Conservation (phyloP, 441 rosid species). For the Melastoma candidum region DNA sequence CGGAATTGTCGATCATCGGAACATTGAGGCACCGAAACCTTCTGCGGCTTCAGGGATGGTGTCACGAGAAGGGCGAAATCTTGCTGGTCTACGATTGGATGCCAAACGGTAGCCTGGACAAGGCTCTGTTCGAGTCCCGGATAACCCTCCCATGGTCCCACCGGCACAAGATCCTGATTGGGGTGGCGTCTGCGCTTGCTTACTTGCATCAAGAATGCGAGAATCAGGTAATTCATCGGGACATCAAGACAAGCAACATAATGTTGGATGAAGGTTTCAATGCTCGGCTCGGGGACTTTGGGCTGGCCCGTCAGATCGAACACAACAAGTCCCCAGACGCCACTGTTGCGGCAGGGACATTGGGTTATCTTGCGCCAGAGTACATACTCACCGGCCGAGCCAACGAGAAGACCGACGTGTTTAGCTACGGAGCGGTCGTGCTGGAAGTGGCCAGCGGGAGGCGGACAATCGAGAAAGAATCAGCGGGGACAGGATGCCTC, state of each 20-base stretch:
- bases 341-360: constrained; percentile 91
- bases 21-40: constrained; percentile 83
- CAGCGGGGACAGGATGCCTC: constrained; percentile 21
- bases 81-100: constrained; percentile 73
- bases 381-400: constrained; percentile 84
- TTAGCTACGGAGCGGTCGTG: constrained; percentile 90
- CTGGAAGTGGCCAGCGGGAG: constrained; percentile 80
- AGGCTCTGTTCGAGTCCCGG: constrained; percentile 73
- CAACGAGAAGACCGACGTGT: constrained; percentile 78
- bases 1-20: constrained; percentile 78
- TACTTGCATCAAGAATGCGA: constrained; percentile 96
- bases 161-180: constrained; percentile 56
- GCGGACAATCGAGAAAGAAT: constrained; percentile 74
- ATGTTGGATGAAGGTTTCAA: constrained; percentile 85
- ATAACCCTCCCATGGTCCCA: constrained; percentile 62
- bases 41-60: constrained; percentile 85
- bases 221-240: constrained; percentile 88
- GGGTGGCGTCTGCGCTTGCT: constrained; percentile 88
- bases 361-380: constrained; percentile 99
- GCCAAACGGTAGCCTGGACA: constrained; percentile 92
- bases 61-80: constrained; percentile 88
- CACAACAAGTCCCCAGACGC: constrained; percentile 91
- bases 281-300: constrained; percentile 85
- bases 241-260: constrained; percentile 80
- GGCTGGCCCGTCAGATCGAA: constrained; percentile 75